phyloP scores from a whole-genome alignment of 148 eudicot species.

The Spergularia marina region DNA sequence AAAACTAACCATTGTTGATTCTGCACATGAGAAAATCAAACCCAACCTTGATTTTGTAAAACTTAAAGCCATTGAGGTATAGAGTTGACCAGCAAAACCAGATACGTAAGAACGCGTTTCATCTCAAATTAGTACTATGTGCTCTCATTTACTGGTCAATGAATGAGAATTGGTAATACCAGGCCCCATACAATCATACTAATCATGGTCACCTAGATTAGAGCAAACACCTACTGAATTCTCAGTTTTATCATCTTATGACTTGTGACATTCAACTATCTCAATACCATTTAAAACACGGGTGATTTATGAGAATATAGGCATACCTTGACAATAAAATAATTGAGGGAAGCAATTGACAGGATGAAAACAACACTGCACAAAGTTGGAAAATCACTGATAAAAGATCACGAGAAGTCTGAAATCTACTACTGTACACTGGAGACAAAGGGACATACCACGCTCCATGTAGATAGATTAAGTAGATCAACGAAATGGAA shows the following conservation, averaged over 20 bases:
- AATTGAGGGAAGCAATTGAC: constrained; percentile 66
- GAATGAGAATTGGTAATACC: neutral
- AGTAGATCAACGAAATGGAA: constrained; percentile 56
- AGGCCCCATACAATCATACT: neutral
- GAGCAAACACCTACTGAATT: neutral
- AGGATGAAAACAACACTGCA: constrained; percentile 69
- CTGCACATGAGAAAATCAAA: neutral
- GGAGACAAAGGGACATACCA: constrained; percentile 46
- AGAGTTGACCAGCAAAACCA: neutral
- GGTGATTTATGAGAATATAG: neutral
- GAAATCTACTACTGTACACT: neutral
- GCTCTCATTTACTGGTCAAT: neutral
- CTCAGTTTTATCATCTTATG: neutral
- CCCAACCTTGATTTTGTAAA: neutral
- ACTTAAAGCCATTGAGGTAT: constrained; percentile 1
- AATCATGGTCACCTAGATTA: neutral
- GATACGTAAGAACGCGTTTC: neutral
- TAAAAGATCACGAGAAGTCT: constrained; percentile 17
- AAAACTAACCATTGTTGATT: neutral
- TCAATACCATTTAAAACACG: neutral
- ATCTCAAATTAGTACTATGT: neutral
- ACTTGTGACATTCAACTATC: neutral
- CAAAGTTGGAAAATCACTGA: constrained; percentile 12
- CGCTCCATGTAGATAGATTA: constrained; percentile 82
- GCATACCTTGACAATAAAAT: constrained; percentile 79